Conservation (phyloP, 495 filamentous ascomycete species). For the Extremus antarcticus region DNA sequence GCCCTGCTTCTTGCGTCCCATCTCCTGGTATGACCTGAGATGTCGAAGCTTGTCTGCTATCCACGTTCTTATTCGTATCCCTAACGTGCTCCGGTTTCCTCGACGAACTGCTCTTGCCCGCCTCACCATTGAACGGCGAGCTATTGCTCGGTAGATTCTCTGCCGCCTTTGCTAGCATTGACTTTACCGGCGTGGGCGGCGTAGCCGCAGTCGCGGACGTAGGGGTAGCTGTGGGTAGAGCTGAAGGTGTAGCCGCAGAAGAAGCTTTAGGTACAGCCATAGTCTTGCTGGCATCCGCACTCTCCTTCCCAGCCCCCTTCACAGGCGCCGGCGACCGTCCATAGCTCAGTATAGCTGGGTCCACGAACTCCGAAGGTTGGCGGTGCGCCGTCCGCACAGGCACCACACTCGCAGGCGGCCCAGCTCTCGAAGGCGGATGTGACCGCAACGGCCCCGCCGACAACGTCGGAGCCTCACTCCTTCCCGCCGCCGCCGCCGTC, state of each 20-base stretch:
- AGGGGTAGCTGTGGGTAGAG: too few species aligned
- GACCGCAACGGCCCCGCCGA: too few species aligned
- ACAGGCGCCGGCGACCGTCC: slow-evolving; percentile 18
- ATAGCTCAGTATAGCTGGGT: slow-evolving; percentile 34
- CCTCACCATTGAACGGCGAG: slow-evolving; percentile 24
- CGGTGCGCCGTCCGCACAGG: neutral
- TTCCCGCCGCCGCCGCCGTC: neutral
- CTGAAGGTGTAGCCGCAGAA: too few species aligned
- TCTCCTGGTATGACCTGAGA: neutral
- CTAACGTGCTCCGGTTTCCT: neutral
- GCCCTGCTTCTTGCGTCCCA: neutral
- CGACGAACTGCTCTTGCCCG: neutral
- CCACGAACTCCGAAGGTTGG: slow-evolving; percentile 23
- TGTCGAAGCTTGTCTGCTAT: neutral
- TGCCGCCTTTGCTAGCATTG: slow-evolving; percentile 17
- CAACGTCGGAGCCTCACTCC: too few species aligned
- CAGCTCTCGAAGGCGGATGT: neutral
- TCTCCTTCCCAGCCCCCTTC: too few species aligned
- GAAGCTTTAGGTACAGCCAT: too few species aligned
- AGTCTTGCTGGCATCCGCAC: too few species aligned
- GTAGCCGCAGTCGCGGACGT: slow-evolving; percentile 6
- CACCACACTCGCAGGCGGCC: neutral
- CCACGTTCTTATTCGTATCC: neutral
- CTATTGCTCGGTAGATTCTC: slow-evolving; percentile 24
- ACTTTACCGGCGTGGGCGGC: slow-evolving; percentile 27